Conservation (phyloP, 805 yeast species). For the Cyberlindnera mycetangii region DNA sequence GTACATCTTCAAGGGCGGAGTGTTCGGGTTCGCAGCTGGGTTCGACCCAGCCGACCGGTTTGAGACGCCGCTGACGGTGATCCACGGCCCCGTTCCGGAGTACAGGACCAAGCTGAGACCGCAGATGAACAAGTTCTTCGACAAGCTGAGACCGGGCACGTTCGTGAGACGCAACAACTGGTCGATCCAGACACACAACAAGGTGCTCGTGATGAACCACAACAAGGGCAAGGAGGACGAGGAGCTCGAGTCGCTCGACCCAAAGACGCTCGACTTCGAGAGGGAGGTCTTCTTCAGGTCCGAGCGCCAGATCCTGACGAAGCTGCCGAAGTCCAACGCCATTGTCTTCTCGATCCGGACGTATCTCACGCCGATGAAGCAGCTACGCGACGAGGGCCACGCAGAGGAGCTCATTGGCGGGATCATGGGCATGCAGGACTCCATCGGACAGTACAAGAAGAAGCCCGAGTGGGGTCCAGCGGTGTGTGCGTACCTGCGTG, state of each 20-base stretch:
- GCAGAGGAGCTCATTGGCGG: conserved; percentile 58
- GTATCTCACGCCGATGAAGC: conserved; percentile 49
- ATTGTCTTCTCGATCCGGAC: conserved; percentile 55
- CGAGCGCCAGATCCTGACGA: conserved; percentile 57
- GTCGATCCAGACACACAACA: conserved; percentile 62
- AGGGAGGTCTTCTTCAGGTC: conserved; percentile 52
- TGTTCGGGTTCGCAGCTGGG: conserved; percentile 68
- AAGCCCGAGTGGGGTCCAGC: conserved; percentile 71
- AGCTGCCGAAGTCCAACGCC: conserved; percentile 46
- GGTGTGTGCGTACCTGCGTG: conserved; percentile 40
- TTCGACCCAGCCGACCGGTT: conserved; percentile 59
- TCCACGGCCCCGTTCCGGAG: conserved; percentile 74
- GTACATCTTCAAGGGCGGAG: conserved; percentile 54
- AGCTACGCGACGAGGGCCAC: conserved; percentile 43
- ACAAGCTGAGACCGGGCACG: conserved; percentile 48
- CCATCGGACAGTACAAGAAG: conserved; percentile 58
- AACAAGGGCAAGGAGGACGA: conserved; percentile 37
- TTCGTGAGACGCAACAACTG: conserved; percentile 66
- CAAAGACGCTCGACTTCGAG: conserved; percentile 32
- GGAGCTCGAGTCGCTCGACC: conserved; percentile 32
- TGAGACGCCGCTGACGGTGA: conserved; percentile 50
- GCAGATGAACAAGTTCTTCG: conserved; percentile 68
- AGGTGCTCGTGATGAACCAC: conserved; percentile 43
- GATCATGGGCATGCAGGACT: conserved; percentile 58
- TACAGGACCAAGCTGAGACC: conserved; percentile 51